Base-by-base conservation (phyloP, 495 filamentous ascomycete species). In the Lepraria neglecta region DNA sequence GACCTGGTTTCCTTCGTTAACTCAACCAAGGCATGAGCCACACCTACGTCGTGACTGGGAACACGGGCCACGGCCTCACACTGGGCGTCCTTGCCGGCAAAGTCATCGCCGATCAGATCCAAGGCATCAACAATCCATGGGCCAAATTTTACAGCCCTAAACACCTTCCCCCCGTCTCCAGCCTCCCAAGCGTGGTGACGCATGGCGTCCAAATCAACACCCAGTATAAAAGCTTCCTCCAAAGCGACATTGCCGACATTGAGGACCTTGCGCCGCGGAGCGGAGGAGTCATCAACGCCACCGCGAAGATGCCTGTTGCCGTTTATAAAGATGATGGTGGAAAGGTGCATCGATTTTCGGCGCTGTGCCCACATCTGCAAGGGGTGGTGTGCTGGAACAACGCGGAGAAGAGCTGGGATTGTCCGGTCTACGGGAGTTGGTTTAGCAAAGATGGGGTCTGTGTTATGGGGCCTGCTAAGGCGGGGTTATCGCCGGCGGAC, bases 51-150 rank as follows among this genome's bases (percentile, higher is more conserved):
- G 70, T 78, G 9, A 85, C 81, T 0, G 81, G 82, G 0, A 82
- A 83, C 60, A 82, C 77, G 6, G 82, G 82, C n/a, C 80, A 84
- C 61, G 80, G 82, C 0, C 70, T 85, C 35, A 85, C 81, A 27
- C 80, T 84, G 35, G 80, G 78, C 24, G 76, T 81, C 1, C 57
- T 85, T 28, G 81, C 81, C 0, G 76, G 80, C 3, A 71, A 68
- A 48, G 61, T 85, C 54, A 76, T 85, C 46, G 76, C 81, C 0
- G 80, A 84, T 59, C 73, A 80, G 64, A 81, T 85, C 43, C 71
- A 74, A 24, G 80, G 74, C 11, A 65, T 70, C 6, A 46, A 69
- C 21, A 82, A 84, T 38, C 38, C 68, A 1, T 84, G 82, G 82
- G 69, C 67, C 2, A 59, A 58, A 10, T 65, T 83, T 12, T 85